phyloP scores from a whole-genome alignment of 2,329 filamentous ascomycete species.

The Diaporthe humulicola region DNA sequence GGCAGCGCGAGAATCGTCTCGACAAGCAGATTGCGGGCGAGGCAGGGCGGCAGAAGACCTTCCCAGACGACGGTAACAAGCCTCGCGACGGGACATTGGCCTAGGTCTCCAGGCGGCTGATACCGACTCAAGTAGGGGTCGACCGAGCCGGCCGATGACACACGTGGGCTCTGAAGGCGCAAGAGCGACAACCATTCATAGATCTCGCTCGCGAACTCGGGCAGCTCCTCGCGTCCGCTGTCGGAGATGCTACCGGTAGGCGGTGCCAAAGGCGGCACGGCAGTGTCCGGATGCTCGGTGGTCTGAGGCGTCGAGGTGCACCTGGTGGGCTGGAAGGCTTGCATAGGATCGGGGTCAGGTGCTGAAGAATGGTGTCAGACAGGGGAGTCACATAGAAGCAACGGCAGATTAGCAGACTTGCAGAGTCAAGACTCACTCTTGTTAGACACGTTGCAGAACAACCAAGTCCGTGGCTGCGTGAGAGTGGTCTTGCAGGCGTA shows the following conservation, averaged over 20 bases:
- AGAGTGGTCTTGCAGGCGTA: constrained; percentile 87
- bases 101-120: constrained; percentile 60
- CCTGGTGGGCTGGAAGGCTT: constrained; percentile 57
- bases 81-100: constrained; percentile 45
- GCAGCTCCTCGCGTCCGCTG: constrained; percentile 63
- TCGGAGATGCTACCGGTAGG: constrained; percentile 49
- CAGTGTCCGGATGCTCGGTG: constrained; percentile 44
- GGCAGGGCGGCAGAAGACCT: constrained; percentile 68
- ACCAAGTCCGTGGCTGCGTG: constrained; percentile 76
- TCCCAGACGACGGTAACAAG: constrained; percentile 70
- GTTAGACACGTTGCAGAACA: constrained; percentile 76
- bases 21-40: constrained; percentile 64
- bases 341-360: constrained; percentile 63
- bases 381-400: constrained; percentile 44
- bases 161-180: constrained; percentile 73
- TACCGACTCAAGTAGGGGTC: constrained; percentile 81
- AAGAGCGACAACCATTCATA: constrained; percentile 84
- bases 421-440: constrained; percentile 55
- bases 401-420: background rate
- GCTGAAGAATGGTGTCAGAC: constrained; percentile 50
- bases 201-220: constrained; percentile 73
- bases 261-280: constrained; percentile 51
- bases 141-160: constrained; percentile 68
- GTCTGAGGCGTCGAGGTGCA: constrained; percentile 55
- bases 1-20: constrained; percentile 58